Base-by-base conservation (phyloP, 306 rosid species). In the Quercus suber region DNA sequence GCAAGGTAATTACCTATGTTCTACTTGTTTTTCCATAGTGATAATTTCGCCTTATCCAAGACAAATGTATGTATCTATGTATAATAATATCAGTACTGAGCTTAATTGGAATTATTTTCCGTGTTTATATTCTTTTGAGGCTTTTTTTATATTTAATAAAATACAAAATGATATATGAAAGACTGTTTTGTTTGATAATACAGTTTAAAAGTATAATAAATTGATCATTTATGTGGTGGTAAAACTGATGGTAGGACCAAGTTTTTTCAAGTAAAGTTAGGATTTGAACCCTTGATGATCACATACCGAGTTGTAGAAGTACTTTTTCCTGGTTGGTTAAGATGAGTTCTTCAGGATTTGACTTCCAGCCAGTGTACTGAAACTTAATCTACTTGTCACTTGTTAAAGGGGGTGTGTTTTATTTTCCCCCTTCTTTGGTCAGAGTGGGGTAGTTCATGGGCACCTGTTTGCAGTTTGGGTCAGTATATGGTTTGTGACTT, bases 1-100 rank as follows among this genome's bases (percentile, higher is more conserved):
- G 67, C 63, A 80, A 92, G 97, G 94, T 92, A 88, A 87, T 81
- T 64, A 64, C 80, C 70, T 74, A 63, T 63, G 55, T 69, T 78
- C 75, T 41, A 76, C 79, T 59, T 76, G 71, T 69, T 68, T 70
- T 78, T 78, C 65, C 58, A 55, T 57, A 28, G 53, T 52, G 60
- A 30, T 20, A 37, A 15, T 52, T 45, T 55, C 18, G 68, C 12
- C n/a, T 20, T 21, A 69, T 30, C 45, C 73, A 76, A 28, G 81
- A 28, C 52, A 76, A 78, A 28, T 37, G 70, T 69, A 69, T 58
- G 79, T 80, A 56, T 19, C 20, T 59, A 23, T 8, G 14, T 17
- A 18, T 15, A 27, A 56, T 57, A 20, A 43, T 59, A 65, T 77
- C 19, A 63, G 60, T 70, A 25, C 57, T 52, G 55, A 65, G 58